Conservation (phyloP, 169 alveolate species). For the Theileria equi region DNA sequence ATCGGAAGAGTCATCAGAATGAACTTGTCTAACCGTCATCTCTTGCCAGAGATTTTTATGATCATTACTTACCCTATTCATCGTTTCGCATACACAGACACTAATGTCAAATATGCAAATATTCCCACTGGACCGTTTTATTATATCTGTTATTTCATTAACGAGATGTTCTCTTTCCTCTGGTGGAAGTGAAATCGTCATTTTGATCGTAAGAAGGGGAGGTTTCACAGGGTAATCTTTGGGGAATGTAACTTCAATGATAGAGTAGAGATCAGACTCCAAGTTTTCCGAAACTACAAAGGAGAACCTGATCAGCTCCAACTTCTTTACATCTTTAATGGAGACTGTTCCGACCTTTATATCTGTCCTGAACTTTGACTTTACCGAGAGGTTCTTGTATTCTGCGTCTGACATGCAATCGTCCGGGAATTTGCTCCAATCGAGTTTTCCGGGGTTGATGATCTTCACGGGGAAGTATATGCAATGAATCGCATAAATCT, state of each 20-base stretch:
- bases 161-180: not conserved
- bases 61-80: conserved; percentile 14
- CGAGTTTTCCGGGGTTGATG: conserved; percentile 11
- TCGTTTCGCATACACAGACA: conserved; percentile 22
- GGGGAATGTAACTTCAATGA: conserved; percentile 59
- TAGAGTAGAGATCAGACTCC: conserved; percentile 11
- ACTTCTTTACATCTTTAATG: conserved; percentile 5
- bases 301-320: conserved; percentile 38
- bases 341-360: conserved; percentile 17
- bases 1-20: not conserved
- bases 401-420: conserved; percentile 43
- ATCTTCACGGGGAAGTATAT: conserved; percentile 59
- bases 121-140: conserved; percentile 20
- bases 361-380: conserved; percentile 13
- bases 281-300: conserved; percentile 32
- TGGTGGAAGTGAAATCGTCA: conserved; percentile 36
- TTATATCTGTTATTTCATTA: not conserved
- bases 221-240: conserved; percentile 26
- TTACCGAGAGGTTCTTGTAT: conserved; percentile 6
- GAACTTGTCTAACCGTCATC: conserved; percentile 24
- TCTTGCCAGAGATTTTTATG: conserved; percentile 46
- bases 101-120: conserved; percentile 40
- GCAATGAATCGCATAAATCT: conserved; percentile 52
- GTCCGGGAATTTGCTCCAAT: conserved; percentile 17
- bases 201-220: conserved; percentile 28